These are phyloP conservation scores for Monosporascus sp. DNA, from an alignment of 2,329 filamentous ascomycete genomes.

Conservation along the genomic window DNA sequence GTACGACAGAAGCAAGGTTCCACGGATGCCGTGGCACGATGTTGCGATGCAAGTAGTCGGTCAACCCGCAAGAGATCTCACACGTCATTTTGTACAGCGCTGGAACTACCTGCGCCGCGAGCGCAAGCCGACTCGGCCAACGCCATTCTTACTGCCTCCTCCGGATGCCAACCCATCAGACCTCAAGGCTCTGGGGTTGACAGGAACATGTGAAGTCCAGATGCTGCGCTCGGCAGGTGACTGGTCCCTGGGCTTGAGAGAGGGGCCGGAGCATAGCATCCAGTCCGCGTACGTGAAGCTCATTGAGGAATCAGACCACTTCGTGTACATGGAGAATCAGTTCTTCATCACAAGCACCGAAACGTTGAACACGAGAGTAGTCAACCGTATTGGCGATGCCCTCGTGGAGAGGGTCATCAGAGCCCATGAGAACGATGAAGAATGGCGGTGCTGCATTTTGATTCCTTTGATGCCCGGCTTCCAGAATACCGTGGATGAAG, in stretches of 20 bases:
- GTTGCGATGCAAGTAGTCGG: conserved; percentile 97
- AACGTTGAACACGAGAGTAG: conserved; percentile 79
- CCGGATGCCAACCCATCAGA: conserved; percentile 87
- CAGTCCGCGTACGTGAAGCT: conserved; percentile 92
- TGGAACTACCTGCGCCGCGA: conserved; percentile 97
- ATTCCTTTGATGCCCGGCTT: conserved; percentile 98
- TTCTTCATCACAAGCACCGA: conserved; percentile 95
- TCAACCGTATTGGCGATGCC: conserved; percentile 91
- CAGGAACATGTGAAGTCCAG: conserved; percentile 93
- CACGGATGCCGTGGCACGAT: conserved; percentile 98
- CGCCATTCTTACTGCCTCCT: conserved; percentile 87
- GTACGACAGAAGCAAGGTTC: conserved; percentile 86
- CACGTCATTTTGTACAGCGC: conserved; percentile 91
- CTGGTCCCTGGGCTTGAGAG: conserved; percentile 83
- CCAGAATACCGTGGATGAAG: conserved; percentile 90
- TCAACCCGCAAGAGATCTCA: conserved; percentile 89
- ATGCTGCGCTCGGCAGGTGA: conserved; percentile 84
- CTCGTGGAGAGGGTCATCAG: conserved; percentile 86
- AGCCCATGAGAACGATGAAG: conserved; percentile 76
- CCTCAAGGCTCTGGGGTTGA: conserved; percentile 79
- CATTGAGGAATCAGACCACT: conserved; percentile 93
- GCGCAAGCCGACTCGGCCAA: conserved; percentile 86
- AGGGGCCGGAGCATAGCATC: conserved; percentile 87
- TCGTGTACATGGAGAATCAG: conserved; percentile 98
- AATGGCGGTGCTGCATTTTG: conserved; percentile 85